These are phyloP conservation scores for Proliferodiscus dingleyae DNA, from an alignment of 2,329 filamentous ascomycete genomes.

Conservation along the genomic window DNA sequence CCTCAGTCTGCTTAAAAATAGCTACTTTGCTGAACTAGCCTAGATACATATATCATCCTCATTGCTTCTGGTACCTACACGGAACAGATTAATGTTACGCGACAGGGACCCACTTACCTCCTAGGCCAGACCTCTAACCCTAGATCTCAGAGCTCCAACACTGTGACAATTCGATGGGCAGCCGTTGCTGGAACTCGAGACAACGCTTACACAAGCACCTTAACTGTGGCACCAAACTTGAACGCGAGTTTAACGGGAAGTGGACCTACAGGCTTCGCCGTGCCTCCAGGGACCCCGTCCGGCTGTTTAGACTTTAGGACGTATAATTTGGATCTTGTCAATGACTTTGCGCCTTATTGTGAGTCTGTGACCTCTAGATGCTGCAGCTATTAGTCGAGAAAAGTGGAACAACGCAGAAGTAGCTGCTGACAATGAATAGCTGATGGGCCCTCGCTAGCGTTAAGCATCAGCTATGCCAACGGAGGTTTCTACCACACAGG, in stretches of 20 bases:
- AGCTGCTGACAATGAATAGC: conserved; percentile 22
- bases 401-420: not conserved
- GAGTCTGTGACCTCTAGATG: conserved; percentile 1
- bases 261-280: conserved; percentile 56
- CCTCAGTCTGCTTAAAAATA: not conserved
- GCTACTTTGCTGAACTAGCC: not conserved
- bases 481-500: conserved; percentile 63
- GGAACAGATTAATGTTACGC: conserved; percentile 58
- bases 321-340: conserved; percentile 64
- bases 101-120: conserved; percentile 54
- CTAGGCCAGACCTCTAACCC: conserved; percentile 44
- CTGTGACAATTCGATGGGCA: conserved; percentile 54
- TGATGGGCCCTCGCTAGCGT: conserved; percentile 53
- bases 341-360: conserved; percentile 46
- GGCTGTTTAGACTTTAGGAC: conserved; percentile 59
- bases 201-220: conserved; percentile 57
- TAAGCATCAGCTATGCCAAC: conserved; percentile 59
- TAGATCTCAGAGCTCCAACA: conserved; percentile 31
- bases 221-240: conserved; percentile 59
- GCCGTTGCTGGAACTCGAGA: conserved; percentile 50
- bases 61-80: conserved; percentile 56
- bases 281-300: conserved; percentile 57
- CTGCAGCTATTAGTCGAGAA: not conserved
- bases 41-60: conserved; percentile 47
- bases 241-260: conserved; percentile 57